phyloP scores from a whole-genome alignment of 768 basidiomycete genomes.

The Tulasnella sp. region DNA sequence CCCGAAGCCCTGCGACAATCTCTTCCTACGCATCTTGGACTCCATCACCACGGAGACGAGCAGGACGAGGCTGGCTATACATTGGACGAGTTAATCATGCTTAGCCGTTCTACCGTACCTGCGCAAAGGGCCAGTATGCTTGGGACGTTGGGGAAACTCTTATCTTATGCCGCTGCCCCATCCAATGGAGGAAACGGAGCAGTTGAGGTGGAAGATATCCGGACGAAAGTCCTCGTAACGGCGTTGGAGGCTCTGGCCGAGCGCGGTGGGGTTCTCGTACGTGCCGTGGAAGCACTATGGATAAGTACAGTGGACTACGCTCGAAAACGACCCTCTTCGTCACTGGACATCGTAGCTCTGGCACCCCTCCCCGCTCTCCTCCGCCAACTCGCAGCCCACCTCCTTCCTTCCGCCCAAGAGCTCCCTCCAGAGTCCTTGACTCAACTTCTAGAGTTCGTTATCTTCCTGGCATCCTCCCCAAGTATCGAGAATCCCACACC shows the following conservation, averaged over 20 bases:
- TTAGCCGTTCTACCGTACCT: conserved; percentile 72
- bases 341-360: conserved; percentile 22
- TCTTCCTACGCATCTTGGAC: conserved; percentile 75
- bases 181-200: conserved; percentile 24
- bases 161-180: conserved; percentile 31
- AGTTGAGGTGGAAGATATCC: conserved; percentile 35
- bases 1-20: conserved; percentile 43
- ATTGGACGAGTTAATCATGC: conserved; percentile 71
- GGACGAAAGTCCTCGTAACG: conserved; percentile 57
- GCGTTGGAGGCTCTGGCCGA: conserved; percentile 60
- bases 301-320: conserved; percentile 57
- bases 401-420: conserved; percentile 32
- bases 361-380: conserved; percentile 43
- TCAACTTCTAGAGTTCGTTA: conserved; percentile 52
- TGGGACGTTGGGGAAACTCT: conserved; percentile 55
- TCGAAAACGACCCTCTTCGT: neutral
- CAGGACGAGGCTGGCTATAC: conserved; percentile 78
- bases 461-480: conserved; percentile 54
- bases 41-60: conserved; percentile 82
- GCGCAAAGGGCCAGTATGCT: conserved; percentile 81
- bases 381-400: conserved; percentile 41
- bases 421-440: conserved; percentile 43
- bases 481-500: conserved; percentile 39
- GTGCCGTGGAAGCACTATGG: conserved; percentile 67
- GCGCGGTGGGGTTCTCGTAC: conserved; percentile 56